A percentile compares a stretch with the other conserved stretches of the same genome.
Conservation (phyloP, 1,139 yeast genomes). For the Sugiyamaella castrensis region DNA sequence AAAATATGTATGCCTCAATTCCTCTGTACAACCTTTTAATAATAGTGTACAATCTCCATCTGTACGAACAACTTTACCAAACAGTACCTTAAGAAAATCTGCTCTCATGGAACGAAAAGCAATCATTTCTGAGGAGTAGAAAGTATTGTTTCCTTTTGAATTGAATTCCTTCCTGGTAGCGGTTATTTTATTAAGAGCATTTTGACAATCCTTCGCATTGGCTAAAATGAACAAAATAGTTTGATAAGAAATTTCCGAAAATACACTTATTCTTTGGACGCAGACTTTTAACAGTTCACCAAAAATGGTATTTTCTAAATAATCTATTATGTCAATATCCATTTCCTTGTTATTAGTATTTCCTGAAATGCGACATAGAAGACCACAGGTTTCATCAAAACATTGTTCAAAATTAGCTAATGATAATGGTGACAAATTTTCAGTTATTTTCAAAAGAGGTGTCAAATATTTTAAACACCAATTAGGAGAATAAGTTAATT, state of each 20-base stretch:
- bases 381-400: conserved; percentile 19
- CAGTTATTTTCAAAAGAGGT: conserved; percentile 12
- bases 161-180: conserved; percentile 6
- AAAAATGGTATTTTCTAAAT: conserved; percentile 12
- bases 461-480: conserved; percentile 19
- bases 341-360: conserved; percentile 4
- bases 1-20: conserved; percentile 15
- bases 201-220: conserved; percentile 5
- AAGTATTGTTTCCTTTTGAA: conserved; percentile 1
- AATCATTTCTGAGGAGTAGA: conserved; percentile 8
- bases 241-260: conserved; percentile 22
- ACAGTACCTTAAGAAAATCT: conserved; percentile 17
- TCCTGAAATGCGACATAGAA: conserved; percentile 13
- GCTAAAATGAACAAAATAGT: conserved; percentile 18
- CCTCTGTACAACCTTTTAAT: conserved; percentile 14
- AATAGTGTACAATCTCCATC: conserved; percentile 5
- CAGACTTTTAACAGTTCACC: conserved; percentile 3
- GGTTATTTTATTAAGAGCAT: conserved; percentile 8
- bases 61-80: conserved; percentile 14
- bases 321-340: conserved; percentile 14
- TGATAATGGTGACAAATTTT: background rate
- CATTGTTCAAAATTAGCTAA: conserved; percentile 17
- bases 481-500: conserved; percentile 13
- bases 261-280: conserved; percentile 7
- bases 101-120: conserved; percentile 22